phyloP scores from a whole-genome alignment of 139 green algal species.

The Zygnema cylindricum region DNA sequence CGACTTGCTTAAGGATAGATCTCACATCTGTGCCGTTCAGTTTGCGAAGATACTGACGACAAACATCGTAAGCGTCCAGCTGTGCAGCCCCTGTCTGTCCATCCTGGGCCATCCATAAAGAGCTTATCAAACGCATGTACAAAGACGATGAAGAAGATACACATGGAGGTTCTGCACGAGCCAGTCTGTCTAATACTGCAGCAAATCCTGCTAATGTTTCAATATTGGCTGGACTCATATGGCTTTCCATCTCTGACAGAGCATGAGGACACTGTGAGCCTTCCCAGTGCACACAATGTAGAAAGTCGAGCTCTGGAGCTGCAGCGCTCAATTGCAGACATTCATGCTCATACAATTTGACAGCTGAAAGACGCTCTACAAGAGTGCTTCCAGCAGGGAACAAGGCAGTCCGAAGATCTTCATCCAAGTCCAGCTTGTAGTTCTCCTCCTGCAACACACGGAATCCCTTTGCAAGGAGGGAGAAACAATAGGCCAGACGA shows the following conservation, averaged over 20 bases:
- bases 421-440: background rate
- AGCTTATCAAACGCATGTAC: background rate
- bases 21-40: background rate
- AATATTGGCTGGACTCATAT: background rate
- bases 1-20: background rate
- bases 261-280: background rate
- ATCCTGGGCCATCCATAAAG: background rate
- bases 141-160: background rate
- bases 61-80: background rate
- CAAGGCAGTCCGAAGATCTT: background rate
- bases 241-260: background rate
- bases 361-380: background rate
- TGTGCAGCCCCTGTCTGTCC: background rate
- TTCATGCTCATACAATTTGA: slow-evolving; percentile 24
- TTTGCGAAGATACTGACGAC: background rate
- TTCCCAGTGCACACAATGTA: background rate
- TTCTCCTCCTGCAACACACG: background rate
- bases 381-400: slow-evolving; percentile 10
- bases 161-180: background rate
- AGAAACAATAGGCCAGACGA: slow-evolving; percentile 32
- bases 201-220: background rate
- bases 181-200: background rate
- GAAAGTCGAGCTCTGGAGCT: slow-evolving; percentile 34
- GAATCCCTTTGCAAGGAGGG: slow-evolving; percentile 27
- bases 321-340: background rate